Evolutionary conservation across 1,284 basidiomycete genomes (phyloP).

Genomic region (Ganoderma lingzhi): DNA sequence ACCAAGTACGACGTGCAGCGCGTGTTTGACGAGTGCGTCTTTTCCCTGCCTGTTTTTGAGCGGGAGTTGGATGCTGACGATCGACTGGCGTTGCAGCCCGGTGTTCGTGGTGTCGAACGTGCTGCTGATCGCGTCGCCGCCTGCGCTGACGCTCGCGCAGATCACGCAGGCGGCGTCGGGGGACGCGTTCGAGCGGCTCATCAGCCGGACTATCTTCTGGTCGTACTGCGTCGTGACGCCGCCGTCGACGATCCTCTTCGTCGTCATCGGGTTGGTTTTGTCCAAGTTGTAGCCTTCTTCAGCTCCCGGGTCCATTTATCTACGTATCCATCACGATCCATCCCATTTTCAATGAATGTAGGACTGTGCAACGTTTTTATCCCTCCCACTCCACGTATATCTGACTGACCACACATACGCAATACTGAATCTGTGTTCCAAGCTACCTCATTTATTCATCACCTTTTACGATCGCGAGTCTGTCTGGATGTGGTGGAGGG

Average conservation of each 20-base stretch:
- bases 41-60: background rate
- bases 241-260: conserved; percentile 77
- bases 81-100: conserved; percentile 55
- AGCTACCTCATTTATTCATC: background rate
- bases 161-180: conserved; percentile 90
- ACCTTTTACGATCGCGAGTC: background rate
- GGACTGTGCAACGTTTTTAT: background rate
- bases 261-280: conserved; percentile 75
- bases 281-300: conserved; percentile 50
- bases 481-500: background rate
- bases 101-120: conserved; percentile 86
- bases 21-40: conserved; percentile 78
- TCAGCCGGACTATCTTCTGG: conserved; percentile 87
- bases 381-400: background rate
- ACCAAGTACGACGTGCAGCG: conserved; percentile 69
- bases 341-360: background rate
- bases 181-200: conserved; percentile 90
- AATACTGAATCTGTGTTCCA: background rate
- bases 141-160: conserved; percentile 85
- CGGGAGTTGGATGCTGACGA: background rate
- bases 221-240: conserved; percentile 85
- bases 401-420: background rate
- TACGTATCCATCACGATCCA: background rate
- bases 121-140: conserved; percentile 79
- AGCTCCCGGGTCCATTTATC: background rate